A percentile compares a stretch with the other conserved stretches of the same genome.
Evolutionary conservation across 352 stramenopile genomes (phyloP).

Genomic region (Poterioochromonas sp.): DNA sequence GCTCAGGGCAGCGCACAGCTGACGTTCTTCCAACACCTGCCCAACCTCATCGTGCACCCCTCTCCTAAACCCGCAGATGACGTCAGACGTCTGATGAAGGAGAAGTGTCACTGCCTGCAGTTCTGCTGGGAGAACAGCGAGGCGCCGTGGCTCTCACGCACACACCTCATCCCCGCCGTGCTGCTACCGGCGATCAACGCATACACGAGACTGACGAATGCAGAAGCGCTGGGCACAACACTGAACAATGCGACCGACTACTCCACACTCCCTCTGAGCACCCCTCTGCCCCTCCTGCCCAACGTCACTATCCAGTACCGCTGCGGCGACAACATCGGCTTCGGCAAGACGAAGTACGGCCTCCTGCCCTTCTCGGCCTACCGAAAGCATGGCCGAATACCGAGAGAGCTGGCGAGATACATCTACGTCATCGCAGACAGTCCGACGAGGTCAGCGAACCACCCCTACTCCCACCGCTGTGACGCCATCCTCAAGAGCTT

Average conservation of each 20-base stretch:
- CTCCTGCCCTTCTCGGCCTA: conserved; percentile 8
- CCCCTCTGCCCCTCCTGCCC: background rate
- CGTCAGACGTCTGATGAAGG: background rate
- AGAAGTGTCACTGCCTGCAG: conserved; percentile 13
- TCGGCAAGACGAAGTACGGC: conserved; percentile 20
- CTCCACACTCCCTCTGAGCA: background rate
- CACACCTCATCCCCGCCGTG: background rate
- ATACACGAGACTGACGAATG: background rate
- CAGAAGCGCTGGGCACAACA: background rate
- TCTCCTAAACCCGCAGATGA: background rate
- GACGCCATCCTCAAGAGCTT: background rate
- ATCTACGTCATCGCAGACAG: conserved; percentile 26
- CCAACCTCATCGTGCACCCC: background rate
- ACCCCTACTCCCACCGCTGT: background rate
- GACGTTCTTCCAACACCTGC: background rate
- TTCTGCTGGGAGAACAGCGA: conserved; percentile 19
- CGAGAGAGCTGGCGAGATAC: background rate
- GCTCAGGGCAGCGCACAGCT: background rate
- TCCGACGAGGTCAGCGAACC: background rate
- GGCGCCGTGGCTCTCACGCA: background rate
- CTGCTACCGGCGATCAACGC: background rate
- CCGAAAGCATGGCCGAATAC: background rate
- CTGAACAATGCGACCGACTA: background rate
- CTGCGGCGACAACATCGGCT: conserved; percentile 16
- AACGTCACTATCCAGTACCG: conserved; percentile 25